Percentiles rank a stretch among this genome's conserved stretches.
These are phyloP conservation scores for Lactarius tabidus DNA, from an alignment of 768 basidiomycete genomes.

Conservation along the genomic window DNA sequence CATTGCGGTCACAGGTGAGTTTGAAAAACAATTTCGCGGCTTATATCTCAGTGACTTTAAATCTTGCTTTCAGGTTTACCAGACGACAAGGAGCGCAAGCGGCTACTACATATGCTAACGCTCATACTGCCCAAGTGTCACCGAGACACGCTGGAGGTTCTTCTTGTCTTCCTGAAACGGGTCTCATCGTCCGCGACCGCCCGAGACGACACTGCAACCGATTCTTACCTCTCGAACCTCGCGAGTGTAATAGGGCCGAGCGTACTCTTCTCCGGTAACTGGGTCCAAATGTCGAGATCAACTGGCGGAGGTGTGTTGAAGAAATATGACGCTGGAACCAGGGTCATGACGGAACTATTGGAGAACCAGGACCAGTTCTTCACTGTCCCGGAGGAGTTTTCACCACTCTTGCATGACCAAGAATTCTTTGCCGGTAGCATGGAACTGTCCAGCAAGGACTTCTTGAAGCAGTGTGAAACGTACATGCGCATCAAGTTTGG, in stretches of 20 bases:
- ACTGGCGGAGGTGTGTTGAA: background rate
- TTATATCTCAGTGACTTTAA: constrained; percentile 19
- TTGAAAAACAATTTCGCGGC: background rate
- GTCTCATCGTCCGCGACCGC: constrained; percentile 98
- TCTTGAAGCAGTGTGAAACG: constrained; percentile 92
- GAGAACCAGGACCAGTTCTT: constrained; percentile 96
- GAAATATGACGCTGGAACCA: constrained; percentile 39
- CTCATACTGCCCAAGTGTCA: constrained; percentile 88
- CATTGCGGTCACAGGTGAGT: constrained; percentile 83
- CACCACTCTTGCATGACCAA: constrained; percentile 82
- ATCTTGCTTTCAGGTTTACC: constrained; percentile 56
- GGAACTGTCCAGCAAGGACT: constrained; percentile 91
- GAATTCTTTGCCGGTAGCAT: constrained; percentile 85
- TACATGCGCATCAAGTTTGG: constrained; percentile 70
- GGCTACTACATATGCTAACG: constrained; percentile 81
- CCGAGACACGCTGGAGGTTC: constrained; percentile 94
- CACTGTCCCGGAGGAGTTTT: constrained; percentile 85
- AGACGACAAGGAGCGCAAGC: constrained; percentile 70
- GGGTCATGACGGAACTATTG: constrained; percentile 77
- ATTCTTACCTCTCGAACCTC: constrained; percentile 94
- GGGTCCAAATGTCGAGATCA: constrained; percentile 55
- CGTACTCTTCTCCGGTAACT: constrained; percentile 85
- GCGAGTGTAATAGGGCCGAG: constrained; percentile 98
- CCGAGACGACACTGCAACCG: constrained; percentile 94
- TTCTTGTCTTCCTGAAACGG: constrained; percentile 99